Evolutionary conservation across 495 filamentous ascomycete species (phyloP), one percentile per base, ranked within the genome.

Genomic region (Evernia prunastri): DNA sequence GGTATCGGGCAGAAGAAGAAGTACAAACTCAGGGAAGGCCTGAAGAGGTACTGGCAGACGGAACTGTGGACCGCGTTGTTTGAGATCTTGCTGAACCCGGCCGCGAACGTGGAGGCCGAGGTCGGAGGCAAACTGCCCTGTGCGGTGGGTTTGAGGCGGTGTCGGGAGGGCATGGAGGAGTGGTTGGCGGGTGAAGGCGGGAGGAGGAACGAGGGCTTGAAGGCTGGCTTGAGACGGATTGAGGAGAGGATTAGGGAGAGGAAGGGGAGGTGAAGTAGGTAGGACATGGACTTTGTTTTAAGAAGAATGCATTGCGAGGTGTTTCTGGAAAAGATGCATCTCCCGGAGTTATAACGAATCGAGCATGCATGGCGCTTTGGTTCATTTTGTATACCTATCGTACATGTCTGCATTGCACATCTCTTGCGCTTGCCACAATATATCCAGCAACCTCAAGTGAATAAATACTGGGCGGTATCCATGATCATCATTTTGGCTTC

Each of bases 41-140:
- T 97, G 61, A 97, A 97, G 76, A 73, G 94, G 29, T 97, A 97
- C 72, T 97, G 94, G 94, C 91, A 97, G 78, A 86, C 84, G 58
- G 91, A 96, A 60, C 82, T 98, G 59, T 97, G 95, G 94, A 76
- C 62, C 1, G 83, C 88, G 61, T 81, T 89, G 25, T 96, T 98
- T 73, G 90, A 94, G 69, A 68, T 97, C 56, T 73, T 97, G 63
- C 76, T 98, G 15, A 98, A 98, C 72, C 92, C 95, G 4, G 78
- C 79, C 61, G 73, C 72, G 60, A 80, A 84, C 66, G 77, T 86
- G 45, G 84, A 85, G 57, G 72, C 63, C 2, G 88, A 92, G 76
- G 82, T 84, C 33, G 81, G 79, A 0, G 69, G 70, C 11, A 77
- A 73, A 67, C 78, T 92, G 81, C 90, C 90, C 3, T 79, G 87